phyloP scores from a whole-genome alignment of 176 grass and related monocot genomes.

The Leersia perrieri region DNA sequence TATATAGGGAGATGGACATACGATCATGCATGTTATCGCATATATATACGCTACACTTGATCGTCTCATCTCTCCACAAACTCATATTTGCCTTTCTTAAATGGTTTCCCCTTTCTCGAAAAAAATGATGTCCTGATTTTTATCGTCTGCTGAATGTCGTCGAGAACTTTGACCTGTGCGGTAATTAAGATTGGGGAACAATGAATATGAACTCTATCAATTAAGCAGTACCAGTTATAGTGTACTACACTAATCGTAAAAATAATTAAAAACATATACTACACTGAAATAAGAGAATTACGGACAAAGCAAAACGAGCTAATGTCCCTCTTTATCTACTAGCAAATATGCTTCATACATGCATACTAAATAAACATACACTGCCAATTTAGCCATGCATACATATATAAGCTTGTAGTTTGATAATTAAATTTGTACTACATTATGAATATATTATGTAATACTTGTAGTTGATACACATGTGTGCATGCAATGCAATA shows the following conservation, averaged over 20 bases:
- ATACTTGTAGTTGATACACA: neutral
- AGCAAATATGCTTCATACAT: neutral
- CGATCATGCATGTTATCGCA: neutral
- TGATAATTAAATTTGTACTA: neutral
- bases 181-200: neutral
- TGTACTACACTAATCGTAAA: no score
- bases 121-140: no score
- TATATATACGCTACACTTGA: neutral
- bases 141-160: neutral
- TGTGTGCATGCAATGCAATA: neutral
- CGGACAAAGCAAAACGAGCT: neutral
- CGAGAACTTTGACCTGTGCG: neutral
- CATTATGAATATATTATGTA: neutral
- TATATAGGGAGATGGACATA: neutral
- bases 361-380: neutral
- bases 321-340: neutral
- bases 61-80: neutral
- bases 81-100: neutral
- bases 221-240: no score
- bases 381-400: constrained; percentile 3
- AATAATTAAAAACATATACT: no score
- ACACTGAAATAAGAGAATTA: no score
- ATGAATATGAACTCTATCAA: neutral
- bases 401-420: neutral
- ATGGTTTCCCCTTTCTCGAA: no score